Conservation (phyloP, 1,284 basidiomycete species). For the Ustilago nuda region DNA sequence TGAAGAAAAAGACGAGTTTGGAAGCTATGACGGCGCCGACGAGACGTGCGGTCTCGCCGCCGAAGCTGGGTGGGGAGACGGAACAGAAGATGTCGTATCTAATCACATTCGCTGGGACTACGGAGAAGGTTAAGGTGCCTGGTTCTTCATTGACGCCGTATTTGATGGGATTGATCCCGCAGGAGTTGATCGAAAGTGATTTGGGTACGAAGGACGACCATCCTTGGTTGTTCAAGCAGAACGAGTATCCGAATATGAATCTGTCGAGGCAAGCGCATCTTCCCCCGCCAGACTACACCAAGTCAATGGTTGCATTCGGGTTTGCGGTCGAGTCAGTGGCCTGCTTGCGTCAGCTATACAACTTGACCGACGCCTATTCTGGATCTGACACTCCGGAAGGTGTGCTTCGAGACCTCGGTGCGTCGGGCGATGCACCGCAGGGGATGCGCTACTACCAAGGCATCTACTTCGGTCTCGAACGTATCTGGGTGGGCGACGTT, state of each 20-base stretch:
- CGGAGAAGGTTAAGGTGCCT: conserved; percentile 38
- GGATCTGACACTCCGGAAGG: conserved; percentile 26
- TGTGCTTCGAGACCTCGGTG: conserved; percentile 34
- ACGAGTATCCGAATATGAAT: conserved; percentile 30
- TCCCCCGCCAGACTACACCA: conserved; percentile 16
- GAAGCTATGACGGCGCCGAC: conserved; percentile 26
- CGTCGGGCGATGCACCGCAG: conserved; percentile 2
- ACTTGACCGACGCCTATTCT: conserved; percentile 44
- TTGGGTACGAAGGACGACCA: conserved; percentile 37
- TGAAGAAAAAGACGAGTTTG: conserved; percentile 22
- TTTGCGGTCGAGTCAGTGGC: conserved; percentile 25
- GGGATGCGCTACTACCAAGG: conserved; percentile 54
- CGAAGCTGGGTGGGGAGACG: conserved; percentile 10
- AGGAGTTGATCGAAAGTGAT: conserved; percentile 21
- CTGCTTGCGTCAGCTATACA: conserved; percentile 32
- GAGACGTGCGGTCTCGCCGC: conserved; percentile 19
- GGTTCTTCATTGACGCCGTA: conserved; percentile 37
- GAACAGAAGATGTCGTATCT: conserved; percentile 37
- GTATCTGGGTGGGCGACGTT: conserved; percentile 62
- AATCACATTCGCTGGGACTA: conserved; percentile 44
- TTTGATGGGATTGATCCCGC: conserved; percentile 28
- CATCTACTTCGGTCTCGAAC: conserved; percentile 52
- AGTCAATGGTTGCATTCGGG: conserved; percentile 28
- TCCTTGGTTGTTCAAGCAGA: conserved; percentile 34
- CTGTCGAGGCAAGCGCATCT: conserved; percentile 23